Evolutionary conservation across 2,329 filamentous ascomycete genomes (phyloP), one percentile per base, ranked within the genome.

Genomic region (Balansia obtecta): DNA sequence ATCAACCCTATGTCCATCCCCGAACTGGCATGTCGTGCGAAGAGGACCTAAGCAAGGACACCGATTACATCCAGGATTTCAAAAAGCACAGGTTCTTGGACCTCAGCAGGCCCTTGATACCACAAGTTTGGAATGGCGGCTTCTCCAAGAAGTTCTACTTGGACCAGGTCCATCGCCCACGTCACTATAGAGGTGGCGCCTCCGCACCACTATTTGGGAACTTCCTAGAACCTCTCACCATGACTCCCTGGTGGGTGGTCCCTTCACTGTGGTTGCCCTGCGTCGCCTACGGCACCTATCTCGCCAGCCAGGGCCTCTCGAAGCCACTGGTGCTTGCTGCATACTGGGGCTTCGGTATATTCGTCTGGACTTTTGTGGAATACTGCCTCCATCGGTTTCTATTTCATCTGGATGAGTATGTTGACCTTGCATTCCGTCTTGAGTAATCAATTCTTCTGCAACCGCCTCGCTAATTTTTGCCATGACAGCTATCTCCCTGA

Each of bases 101-200:
- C 63, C 76, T 98, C 51, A 86, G 79, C 70, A 82, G 77, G 60
- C 91, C 93, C 7, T 76, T 98, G 50, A 76, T 98, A 50, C 75
- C 85, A 67, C 93, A 98, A 68, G 79, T 98, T 41, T 96, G 87
- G 85, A 77, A 73, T 56, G 86, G 90, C 45, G 86, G 85, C 32
- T 98, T 97, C 71, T 81, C 72, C 65, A 98, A 96, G 67, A 81
- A 88, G n/a, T 98, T 98, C 64, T 98, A 98, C 63, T 77, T 98
- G 22, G 84, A 96, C 58, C 93, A 98, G 67, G 87, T 98, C 48
- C 93, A 98, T 65, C 84, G 93, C 43, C 93, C 93, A 16, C 83
- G 93, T 52, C 91, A 98, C 67, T 98, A 97, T 76, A 94, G 83
- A 65, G 91, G 91, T 56, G 93, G 93, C 52, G 82, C 82, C 54